Evolutionary conservation across 2,329 filamentous ascomycete genomes (phyloP).

Genomic region (Dactylellina drechsleri): DNA sequence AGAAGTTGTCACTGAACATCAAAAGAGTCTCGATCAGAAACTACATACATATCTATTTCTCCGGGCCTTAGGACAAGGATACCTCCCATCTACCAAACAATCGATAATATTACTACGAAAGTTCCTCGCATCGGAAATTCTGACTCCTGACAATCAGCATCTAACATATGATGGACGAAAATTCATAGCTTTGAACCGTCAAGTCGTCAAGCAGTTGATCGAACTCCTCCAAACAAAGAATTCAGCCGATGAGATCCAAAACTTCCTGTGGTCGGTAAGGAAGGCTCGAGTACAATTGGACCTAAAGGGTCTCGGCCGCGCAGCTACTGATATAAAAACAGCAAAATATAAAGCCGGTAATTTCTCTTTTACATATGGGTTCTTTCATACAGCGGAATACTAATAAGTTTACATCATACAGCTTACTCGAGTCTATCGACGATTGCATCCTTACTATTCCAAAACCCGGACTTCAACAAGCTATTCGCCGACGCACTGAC

Average conservation of each 20-base stretch:
- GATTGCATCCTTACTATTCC: conserved; percentile 82
- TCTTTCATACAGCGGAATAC: conserved; percentile 13
- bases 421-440: conserved; percentile 85
- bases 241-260: conserved; percentile 82
- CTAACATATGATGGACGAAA: conserved; percentile 81
- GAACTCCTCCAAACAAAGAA: conserved; percentile 87
- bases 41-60: conserved; percentile 93
- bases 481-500: conserved; percentile 83
- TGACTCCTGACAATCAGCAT: conserved; percentile 78
- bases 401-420: conserved; percentile 59
- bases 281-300: conserved; percentile 78
- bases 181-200: conserved; percentile 75
- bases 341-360: conserved; percentile 77
- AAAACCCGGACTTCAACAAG: conserved; percentile 88
- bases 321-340: conserved; percentile 71
- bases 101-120: conserved; percentile 80
- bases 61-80: conserved; percentile 81
- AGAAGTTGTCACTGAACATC: conserved; percentile 60
- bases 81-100: conserved; percentile 92
- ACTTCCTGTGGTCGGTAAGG: conserved; percentile 85
- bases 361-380: conserved; percentile 55
- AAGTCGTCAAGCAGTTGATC: conserved; percentile 82
- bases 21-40: conserved; percentile 84
- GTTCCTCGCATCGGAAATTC: conserved; percentile 77
- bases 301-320: conserved; percentile 70